Conservation (phyloP, 2,329 filamentous ascomycete species). For the Claviceps quebecensis region DNA sequence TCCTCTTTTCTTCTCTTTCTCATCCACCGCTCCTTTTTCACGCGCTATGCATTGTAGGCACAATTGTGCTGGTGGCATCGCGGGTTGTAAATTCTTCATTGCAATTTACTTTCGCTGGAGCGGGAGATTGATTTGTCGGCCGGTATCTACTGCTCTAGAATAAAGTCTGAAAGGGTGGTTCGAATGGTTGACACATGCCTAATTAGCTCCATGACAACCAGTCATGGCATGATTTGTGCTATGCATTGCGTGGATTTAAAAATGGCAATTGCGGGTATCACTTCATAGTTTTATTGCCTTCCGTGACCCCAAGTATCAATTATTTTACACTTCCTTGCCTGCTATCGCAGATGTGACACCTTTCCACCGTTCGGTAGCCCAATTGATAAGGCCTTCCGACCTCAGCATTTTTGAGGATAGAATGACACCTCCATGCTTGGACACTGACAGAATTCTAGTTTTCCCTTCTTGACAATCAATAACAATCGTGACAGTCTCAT, state of each 20-base stretch:
- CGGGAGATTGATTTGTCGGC: constrained; percentile 52
- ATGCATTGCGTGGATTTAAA: neutral
- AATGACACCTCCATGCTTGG: constrained; percentile 69
- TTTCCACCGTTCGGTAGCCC: constrained; percentile 22
- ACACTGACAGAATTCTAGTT: constrained; percentile 52
- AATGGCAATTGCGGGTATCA: neutral
- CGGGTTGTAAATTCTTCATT: constrained; percentile 19
- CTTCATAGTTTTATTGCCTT: neutral
- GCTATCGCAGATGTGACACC: constrained; percentile 20
- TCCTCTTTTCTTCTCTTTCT: constrained; percentile 6
- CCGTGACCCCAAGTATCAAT: constrained; percentile 10
- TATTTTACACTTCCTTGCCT: constrained; percentile 4
- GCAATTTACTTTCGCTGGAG: constrained; percentile 29
- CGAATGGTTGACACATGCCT: constrained; percentile 63
- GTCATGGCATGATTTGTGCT: neutral
- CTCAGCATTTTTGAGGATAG: constrained; percentile 50
- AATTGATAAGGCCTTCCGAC: constrained; percentile 42
- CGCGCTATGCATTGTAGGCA: constrained; percentile 16
- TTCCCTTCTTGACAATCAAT: constrained; percentile 48
- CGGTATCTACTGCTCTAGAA: constrained; percentile 85
- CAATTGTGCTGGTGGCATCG: constrained; percentile 35
- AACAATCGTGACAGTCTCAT: constrained; percentile 70
- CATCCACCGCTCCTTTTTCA: constrained; percentile 17
- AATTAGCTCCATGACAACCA: neutral
- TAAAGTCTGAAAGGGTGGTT: constrained; percentile 65